Percentiles rank a stretch among this genome's conserved stretches.
Conservation (phyloP, 1,284 basidiomycete species). For the Xerocomus nothofagi region DNA sequence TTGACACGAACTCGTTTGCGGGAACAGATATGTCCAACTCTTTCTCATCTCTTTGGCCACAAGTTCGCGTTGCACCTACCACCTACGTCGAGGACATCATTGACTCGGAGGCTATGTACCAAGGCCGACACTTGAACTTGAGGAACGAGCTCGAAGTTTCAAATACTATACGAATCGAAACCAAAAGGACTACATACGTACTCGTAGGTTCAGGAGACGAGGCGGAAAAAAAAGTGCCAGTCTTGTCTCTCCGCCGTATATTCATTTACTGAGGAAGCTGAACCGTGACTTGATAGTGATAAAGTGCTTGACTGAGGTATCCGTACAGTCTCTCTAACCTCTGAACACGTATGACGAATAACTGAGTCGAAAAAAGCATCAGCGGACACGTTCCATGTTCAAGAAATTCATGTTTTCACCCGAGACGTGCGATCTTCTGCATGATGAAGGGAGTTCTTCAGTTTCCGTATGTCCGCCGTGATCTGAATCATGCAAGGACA, state of each 20-base stretch:
- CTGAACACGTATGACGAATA: conserved; percentile 17
- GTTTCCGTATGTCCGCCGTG: conserved; percentile 18
- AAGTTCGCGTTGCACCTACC: no score
- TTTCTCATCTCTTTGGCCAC: no score
- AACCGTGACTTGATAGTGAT: conserved; percentile 22
- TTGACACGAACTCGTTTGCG: no score
- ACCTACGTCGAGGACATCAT: no score
- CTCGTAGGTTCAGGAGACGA: neutral
- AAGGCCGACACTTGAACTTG: neutral
- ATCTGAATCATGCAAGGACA: conserved; percentile 9
- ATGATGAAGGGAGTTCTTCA: conserved; percentile 9
- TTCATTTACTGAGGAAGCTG: conserved; percentile 9
- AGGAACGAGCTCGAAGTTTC: neutral
- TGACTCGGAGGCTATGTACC: no score
- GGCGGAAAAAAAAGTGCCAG: neutral
- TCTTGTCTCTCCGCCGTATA: neutral
- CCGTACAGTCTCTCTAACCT: conserved; percentile 22
- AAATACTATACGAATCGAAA: neutral
- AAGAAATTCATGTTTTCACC: conserved; percentile 2
- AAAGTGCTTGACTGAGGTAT: conserved; percentile 23
- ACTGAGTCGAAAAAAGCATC: conserved; percentile 2
- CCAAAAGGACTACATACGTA: conserved; percentile 1
- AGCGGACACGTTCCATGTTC: neutral
- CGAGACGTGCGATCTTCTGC: conserved; percentile 14
- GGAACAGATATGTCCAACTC: no score